Evolutionary conservation across 768 basidiomycete genomes (phyloP), one percentile per base, ranked within the genome.

Genomic region (Rhodosporidiobolus sp.): DNA sequence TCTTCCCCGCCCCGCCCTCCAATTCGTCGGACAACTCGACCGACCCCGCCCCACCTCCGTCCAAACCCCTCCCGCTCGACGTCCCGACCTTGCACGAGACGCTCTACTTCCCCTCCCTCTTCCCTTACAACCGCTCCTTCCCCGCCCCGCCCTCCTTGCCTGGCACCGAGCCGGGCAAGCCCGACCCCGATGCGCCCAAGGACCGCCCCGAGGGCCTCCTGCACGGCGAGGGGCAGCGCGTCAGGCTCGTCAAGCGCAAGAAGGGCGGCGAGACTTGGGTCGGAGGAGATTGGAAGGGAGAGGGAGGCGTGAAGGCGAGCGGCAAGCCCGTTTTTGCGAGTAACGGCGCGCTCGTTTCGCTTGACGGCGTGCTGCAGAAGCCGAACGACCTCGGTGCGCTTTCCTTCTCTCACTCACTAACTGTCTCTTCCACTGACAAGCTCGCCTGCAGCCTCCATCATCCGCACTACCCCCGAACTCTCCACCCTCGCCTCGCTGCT

Each of bases 261-360:
- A 48, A 45, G 57, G 28, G n/a, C 22, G 28, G 58, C 24, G 65
- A 83, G 2, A 9, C 71, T 8, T 85, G 84, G 81, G 86, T 91
- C 35, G 91, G 88, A 10, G 89, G 89, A 4, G 88, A 96, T 79
- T 86, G 87, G n/a, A 86, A 85, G 73, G 92, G 94, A 1, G 82
- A 87, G n/a, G 88, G 86, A 24, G 95, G 94, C 4, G 84, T 83
- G 16, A 80, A 87, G 79, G 81, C 89, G n/a, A 81, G 87, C 53
- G 90, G 89, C 8, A 84, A 82, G 54, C 76, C 79, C 46, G 83
- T 84, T 61, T 83, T 86, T 56, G 89, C 88, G 7, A 83, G 84
- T 12, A 97, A 97, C 79, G 94, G 94, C 35, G 80, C 88, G 14
- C 81, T 98, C 22, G 80, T 91, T 43, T 91, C 90, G 34, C 86